These are phyloP conservation scores for Globisporangium irregulare DNA, from an alignment of 352 stramenopile species.

Conservation along the genomic window DNA sequence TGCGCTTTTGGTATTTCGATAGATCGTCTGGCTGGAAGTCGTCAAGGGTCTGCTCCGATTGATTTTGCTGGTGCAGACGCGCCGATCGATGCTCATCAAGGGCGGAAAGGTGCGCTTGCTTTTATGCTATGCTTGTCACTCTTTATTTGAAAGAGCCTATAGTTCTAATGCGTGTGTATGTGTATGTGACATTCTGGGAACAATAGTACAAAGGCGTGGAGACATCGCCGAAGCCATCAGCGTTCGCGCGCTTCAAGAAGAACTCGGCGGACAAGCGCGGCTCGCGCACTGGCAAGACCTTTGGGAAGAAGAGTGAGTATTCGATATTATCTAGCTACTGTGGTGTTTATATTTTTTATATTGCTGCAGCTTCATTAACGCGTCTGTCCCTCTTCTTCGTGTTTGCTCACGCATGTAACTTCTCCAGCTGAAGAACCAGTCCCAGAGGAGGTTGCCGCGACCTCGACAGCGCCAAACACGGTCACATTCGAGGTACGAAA, in stretches of 20 bases:
- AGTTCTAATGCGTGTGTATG: not conserved
- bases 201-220: conserved; percentile 57
- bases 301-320: conserved; percentile 35
- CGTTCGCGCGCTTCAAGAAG: conserved; percentile 63
- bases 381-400: not conserved
- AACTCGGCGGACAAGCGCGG: conserved; percentile 43
- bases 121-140: not conserved
- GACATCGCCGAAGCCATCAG: conserved; percentile 38
- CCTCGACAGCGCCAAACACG: conserved; percentile 24
- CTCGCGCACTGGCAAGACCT: conserved; percentile 67
- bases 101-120: conserved; percentile 45
- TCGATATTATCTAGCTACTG: not conserved
- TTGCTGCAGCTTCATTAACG: too few species aligned
- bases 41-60: conserved; percentile 72
- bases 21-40: conserved; percentile 78
- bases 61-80: conserved; percentile 58
- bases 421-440: conserved; percentile 23
- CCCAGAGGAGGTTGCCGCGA: conserved; percentile 20
- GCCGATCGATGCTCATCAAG: conserved; percentile 50
- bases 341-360: too few species aligned
- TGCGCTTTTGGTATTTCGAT: not conserved
- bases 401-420: not conserved
- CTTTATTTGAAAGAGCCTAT: not conserved
- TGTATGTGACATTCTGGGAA: not conserved
- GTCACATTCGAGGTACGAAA: conserved; percentile 53